These are phyloP conservation scores for Beauveria asiatica DNA, from an alignment of 2,329 filamentous ascomycete species.

Conservation along the genomic window DNA sequence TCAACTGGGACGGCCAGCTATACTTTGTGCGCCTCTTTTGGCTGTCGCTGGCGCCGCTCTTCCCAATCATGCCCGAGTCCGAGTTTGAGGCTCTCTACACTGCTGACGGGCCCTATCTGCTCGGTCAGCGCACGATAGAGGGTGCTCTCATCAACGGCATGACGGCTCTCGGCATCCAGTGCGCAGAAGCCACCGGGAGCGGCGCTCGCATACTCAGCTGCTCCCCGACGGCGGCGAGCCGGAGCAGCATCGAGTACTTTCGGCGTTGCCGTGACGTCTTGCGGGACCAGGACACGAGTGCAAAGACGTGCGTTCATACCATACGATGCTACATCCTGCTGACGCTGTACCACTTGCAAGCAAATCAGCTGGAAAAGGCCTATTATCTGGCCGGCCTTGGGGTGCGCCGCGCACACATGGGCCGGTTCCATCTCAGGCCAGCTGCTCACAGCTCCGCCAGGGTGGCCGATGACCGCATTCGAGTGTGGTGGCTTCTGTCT, in stretches of 20 bases:
- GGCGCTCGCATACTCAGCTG: neutral
- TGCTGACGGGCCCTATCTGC: neutral
- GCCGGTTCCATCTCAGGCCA: neutral
- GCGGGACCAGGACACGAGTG: neutral
- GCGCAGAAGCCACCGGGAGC: neutral
- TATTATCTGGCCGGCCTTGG: neutral
- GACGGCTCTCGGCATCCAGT: neutral
- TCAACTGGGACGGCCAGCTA: neutral
- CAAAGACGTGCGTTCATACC: neutral
- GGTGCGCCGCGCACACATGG: neutral
- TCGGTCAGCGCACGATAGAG: neutral
- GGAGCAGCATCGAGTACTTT: neutral
- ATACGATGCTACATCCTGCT: neutral
- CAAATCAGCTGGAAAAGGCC: neutral
- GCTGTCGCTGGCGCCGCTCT: neutral
- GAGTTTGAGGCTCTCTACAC: neutral
- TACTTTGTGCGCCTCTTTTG: neutral
- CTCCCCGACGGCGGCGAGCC: neutral
- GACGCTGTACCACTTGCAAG: neutral
- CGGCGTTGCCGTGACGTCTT: neutral
- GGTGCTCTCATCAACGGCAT: neutral
- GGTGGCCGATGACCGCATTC: neutral
- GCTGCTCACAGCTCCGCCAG: neutral
- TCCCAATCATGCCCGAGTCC: neutral
- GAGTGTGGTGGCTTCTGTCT: neutral